phyloP scores from a whole-genome alignment of 257 asterid genomes.

The Solanum lycopersicoides region DNA sequence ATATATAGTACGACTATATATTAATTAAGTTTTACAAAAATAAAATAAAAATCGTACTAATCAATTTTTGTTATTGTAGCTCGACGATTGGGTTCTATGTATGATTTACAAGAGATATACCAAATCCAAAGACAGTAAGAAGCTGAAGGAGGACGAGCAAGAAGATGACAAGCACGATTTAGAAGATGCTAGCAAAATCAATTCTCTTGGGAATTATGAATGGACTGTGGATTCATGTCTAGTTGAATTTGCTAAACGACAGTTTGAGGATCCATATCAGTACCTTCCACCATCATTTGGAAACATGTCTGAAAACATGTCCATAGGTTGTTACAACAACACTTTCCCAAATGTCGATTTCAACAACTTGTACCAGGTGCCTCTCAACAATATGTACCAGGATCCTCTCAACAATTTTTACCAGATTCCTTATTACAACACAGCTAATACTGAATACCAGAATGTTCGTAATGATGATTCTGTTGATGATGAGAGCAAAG shows the following conservation, averaged over 20 bases:
- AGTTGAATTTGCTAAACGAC: neutral
- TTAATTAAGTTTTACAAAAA: too few species aligned
- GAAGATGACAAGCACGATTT: neutral
- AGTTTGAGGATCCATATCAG: neutral
- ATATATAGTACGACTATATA: too few species aligned
- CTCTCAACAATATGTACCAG: neutral
- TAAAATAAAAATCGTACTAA: neutral
- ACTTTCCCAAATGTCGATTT: neutral
- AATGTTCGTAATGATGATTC: neutral
- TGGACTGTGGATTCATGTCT: neutral
- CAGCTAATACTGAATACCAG: neutral
- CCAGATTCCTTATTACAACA: neutral
- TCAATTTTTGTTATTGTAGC: neutral
- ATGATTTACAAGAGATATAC: conserved; percentile 2
- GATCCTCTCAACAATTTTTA: neutral
- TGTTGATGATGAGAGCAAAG: too few species aligned
- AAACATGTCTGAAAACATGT: neutral
- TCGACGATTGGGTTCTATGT: conserved; percentile 19
- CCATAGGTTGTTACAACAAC: neutral
- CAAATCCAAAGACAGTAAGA: neutral
- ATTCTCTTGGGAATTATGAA: neutral
- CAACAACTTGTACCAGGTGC: neutral
- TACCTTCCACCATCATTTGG: neutral
- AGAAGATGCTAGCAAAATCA: neutral
- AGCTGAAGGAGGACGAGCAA: neutral